A percentile compares a stretch with the other conserved stretches of the same genome.
Evolutionary conservation across 2,329 filamentous ascomycete genomes (phyloP).

Genomic region (Hirsutella minnesotensis): DNA sequence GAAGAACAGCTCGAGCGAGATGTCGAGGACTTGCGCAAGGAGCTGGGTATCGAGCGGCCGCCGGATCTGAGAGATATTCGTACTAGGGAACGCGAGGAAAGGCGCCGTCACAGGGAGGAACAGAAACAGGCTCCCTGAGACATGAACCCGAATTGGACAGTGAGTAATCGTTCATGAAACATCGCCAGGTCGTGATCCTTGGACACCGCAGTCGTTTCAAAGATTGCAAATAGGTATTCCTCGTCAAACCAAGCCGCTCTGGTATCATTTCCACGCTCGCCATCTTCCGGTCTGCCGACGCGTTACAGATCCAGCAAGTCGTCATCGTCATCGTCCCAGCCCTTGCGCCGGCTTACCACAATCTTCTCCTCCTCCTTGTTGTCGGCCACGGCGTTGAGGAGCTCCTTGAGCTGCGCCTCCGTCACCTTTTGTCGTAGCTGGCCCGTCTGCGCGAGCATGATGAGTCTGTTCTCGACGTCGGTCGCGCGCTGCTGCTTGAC

Average conservation of each 20-base stretch:
- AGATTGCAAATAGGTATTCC: background rate
- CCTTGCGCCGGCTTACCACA: conserved; percentile 73
- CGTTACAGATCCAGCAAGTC: conserved; percentile 52
- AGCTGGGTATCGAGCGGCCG: conserved; percentile 77
- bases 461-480: conserved; percentile 85
- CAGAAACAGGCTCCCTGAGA: conserved; percentile 4
- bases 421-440: conserved; percentile 82
- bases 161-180: too few species aligned
- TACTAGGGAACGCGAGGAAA: conserved; percentile 56
- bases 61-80: conserved; percentile 75
- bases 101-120: conserved; percentile 46
- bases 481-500: conserved; percentile 86
- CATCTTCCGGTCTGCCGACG: background rate
- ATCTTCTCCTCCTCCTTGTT: conserved; percentile 72
- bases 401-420: conserved; percentile 85
- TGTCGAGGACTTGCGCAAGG: conserved; percentile 59
- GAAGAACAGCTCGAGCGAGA: conserved; percentile 84
- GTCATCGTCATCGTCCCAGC: conserved; percentile 74
- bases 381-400: conserved; percentile 75
- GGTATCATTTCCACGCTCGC: background rate
- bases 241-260: background rate
- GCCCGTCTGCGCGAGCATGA: conserved; percentile 79
- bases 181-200: too few species aligned
- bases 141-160: background rate
- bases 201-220: too few species aligned